Base-by-base conservation (phyloP, 176 grass and related monocot species). In the Musa troglodytarum region DNA sequence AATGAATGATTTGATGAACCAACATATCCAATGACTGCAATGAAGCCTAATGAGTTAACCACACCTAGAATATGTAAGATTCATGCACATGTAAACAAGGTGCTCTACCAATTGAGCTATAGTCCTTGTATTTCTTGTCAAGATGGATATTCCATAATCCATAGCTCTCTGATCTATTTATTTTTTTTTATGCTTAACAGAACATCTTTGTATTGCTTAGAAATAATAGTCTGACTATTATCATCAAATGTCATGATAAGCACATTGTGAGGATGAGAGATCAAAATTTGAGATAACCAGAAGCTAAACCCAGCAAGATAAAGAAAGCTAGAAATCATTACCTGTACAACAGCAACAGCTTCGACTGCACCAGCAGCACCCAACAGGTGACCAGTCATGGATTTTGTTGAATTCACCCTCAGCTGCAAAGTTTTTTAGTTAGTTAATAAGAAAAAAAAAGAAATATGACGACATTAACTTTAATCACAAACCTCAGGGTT, bases 351-450 rank as follows among this genome's bases (percentile, higher is more conserved):
- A 81, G 95, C 88, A 89, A 99, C 88, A 68, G 95, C 95, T 94
- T 99, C 95, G 61, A 99, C 84, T 75, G 87, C 95, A 86, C 95
- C 95, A 72, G 95, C 82, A 77, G 90, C 95, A 69, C 95, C 95
- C 79, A 99, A 86, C 62, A 94, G 87, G 89, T 99, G 90, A 7
- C 95, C 95, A 68, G 85, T 94, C 95, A 99, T 92, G 66, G 95
- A 99, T 86, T 99, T 99, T 25, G 95, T 99, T 50, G 96, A 94
- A 82, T 99, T 99, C 74, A 99, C 86, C 83, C 81, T 88, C 54
- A 99, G 78, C 95, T 99, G 80, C 74, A 74, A 13, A 76, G 64
- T 59, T 81, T 73, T 73, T 82, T 69, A 57, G 21, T 85, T 56
- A 25, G 56, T 76, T 72, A 78, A 34, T 11, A 74, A 69, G 15